A percentile compares a stretch with the other conserved stretches of the same genome.
These are phyloP conservation scores for Torulaspora pretoriensis DNA, from an alignment of 1,139 yeast genomes.

Conservation along the genomic window DNA sequence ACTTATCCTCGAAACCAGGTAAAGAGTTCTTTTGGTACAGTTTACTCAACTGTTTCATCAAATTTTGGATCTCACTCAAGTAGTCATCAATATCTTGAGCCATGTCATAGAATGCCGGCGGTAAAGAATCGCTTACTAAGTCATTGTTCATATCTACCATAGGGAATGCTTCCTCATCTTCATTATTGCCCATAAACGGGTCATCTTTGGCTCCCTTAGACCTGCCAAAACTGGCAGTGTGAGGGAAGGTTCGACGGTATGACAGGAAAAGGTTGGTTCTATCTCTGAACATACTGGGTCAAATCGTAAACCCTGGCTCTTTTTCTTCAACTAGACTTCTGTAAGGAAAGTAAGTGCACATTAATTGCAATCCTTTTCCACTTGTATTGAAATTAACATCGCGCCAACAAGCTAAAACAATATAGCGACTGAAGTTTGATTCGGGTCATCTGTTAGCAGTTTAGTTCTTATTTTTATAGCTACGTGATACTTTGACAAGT, in stretches of 20 bases:
- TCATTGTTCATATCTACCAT: conserved; percentile 30
- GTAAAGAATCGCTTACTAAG: conserved; percentile 53
- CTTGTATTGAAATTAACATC: background rate
- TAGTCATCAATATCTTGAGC: conserved; percentile 66
- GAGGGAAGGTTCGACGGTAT: conserved; percentile 68
- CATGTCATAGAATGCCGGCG: conserved; percentile 75
- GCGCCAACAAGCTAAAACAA: background rate
- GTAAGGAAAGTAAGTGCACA: too few relatives aligned
- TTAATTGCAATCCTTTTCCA: background rate
- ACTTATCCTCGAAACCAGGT: conserved; percentile 80
- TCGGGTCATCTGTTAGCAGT: background rate
- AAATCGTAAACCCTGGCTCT: background rate
- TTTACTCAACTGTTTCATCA: conserved; percentile 52
- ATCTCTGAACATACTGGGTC: conserved; percentile 56
- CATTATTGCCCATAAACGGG: conserved; percentile 31
- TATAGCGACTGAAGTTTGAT: background rate
- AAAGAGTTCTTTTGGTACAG: conserved; percentile 77
- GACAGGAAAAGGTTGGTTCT: conserved; percentile 68
- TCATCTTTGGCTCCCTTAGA: conserved; percentile 39
- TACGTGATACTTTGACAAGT: too few relatives aligned
- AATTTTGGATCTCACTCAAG: conserved; percentile 45
- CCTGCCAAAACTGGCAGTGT: conserved; percentile 34
- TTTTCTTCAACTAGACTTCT: background rate
- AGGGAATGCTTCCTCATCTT: conserved; percentile 20
- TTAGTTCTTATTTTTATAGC: too few relatives aligned